Base-by-base conservation (phyloP, 1,284 basidiomycete species). In the Filobasidium uniguttulatum region DNA sequence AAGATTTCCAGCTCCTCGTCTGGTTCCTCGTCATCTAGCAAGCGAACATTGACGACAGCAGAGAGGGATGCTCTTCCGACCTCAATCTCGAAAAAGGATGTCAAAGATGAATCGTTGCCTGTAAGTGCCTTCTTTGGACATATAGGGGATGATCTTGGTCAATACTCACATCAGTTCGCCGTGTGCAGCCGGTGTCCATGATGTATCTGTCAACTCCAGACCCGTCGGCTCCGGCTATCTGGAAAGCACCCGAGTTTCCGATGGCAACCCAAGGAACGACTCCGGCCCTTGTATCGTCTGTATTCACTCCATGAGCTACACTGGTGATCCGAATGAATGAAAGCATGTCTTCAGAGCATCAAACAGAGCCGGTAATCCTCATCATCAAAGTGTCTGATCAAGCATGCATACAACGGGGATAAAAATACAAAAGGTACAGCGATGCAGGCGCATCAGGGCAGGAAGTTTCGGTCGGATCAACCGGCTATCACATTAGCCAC, bases 181-280 rank as follows among this genome's bases (percentile, higher is more conserved):
- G 3, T 20, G 4, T 5, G 22, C 33, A 54, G 53, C 31, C 49
- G 5, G 31, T 54, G 15, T 54, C 53, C 5, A 47, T 46, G 49
- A 54, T 54, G 46, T 54, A 54, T 28, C 26, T 54, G 5, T 30
- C 53, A 1, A 45, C 45, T 22, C 53, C 53, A n/a, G 34, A 43
- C 23, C 33, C 43, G 0, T 50, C 43, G 34, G 31, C 23, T 8
- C 53, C 49, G 1, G 43, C 33, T n/a, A 43, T 44, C 7, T 54
- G 53, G 53, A 43, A 47, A 20, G 45, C 40, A 4, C 53, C 53
- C 12, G 53, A 54, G 12, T 48, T 52, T 22, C 31, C 25, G 7
- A 22, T 52, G 29, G 45, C 28, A 1, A 33, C 48, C 4, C 50
- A 48, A 17, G 50, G 50, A 5, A 36, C 30, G 25, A 46, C 45